Evolutionary conservation across 495 filamentous ascomycete species (phyloP).

Genomic region (Aspergillus campestris): DNA sequence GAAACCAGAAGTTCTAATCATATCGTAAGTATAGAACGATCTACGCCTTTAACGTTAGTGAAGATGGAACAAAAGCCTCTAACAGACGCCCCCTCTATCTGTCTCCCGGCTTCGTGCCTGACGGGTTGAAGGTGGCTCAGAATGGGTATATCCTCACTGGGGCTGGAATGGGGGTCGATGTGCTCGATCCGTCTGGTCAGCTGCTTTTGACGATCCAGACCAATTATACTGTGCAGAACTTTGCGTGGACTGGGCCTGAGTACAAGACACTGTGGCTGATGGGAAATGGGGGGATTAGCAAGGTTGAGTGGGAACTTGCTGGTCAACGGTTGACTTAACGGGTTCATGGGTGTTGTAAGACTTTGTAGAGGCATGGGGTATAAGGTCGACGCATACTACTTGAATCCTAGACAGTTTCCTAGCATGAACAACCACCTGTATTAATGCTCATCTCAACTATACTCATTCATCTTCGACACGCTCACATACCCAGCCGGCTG

Average conservation of each 20-base stretch:
- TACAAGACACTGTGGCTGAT: constrained; percentile 17
- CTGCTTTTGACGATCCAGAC: constrained; percentile 23
- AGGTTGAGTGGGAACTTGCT: constrained; percentile 16
- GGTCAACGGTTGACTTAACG: constrained; percentile 8
- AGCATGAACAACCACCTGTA: too few species aligned
- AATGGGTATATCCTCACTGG: constrained; percentile 19
- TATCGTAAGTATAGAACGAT: constrained; percentile 23
- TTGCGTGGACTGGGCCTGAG: constrained; percentile 21
- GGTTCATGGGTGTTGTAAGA: neutral
- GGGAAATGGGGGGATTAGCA: constrained; percentile 17
- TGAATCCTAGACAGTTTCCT: too few species aligned
- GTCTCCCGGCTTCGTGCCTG: constrained; percentile 15
- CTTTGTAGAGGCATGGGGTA: too few species aligned
- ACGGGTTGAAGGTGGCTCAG: constrained; percentile 21
- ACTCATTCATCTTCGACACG: constrained; percentile 17
- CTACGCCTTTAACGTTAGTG: constrained; percentile 22
- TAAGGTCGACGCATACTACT: too few species aligned
- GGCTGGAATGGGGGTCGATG: constrained; percentile 16
- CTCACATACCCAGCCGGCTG: constrained; percentile 9
- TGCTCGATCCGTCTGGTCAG: constrained; percentile 17
- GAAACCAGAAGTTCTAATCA: too few species aligned
- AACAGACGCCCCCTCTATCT: constrained; percentile 20
- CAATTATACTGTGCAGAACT: constrained; percentile 23
- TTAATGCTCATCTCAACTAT: constrained; percentile 3
- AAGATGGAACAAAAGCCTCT: constrained; percentile 13